Evolutionary conservation across 2,329 filamentous ascomycete species (phyloP), one percentile per base, ranked within the genome.

Genomic region (Podosphaera fusca): DNA sequence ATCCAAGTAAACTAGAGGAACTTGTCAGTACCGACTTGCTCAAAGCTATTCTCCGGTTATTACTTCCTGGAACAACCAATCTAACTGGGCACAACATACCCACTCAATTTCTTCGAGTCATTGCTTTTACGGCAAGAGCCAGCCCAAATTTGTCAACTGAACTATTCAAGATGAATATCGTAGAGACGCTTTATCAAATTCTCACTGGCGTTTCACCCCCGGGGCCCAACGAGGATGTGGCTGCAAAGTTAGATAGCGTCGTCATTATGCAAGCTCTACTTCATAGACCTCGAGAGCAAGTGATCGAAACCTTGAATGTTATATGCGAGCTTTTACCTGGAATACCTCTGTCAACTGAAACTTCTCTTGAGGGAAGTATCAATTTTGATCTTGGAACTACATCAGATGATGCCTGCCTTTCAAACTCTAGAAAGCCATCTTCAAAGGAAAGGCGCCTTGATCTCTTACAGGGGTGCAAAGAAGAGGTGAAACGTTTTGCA

Each of bases 181-280:
- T 98, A 33, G 92, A 96, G 69, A 98, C 92, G 0, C 74, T 98
- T 1, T 98, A 96, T 67, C 92, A 98, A 69, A 96, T 98, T 47
- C 72, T 98, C 55, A 96, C 92, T 0, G 92, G 92, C 29, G 87
- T 98, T 1, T 96, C 92, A 0, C 89, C 92, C 1, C 92, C 92
- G 0, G 79, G 75, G 60, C 85, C 84, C 38, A 82, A 77, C 1
- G 82, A 88, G 40, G 82, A 90, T 67, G 79, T 87, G 58, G 84
- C 82, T 35, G 84, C 80, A 42, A 95, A 94, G 70, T 84, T 96
- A 61, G 90, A 96, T 69, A 95, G 88, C 66, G 90, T 96, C 57
- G 80, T 98, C 51, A 92, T 98, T 65, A 98, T 98, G 94, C 92
- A 98, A 71, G 88, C 94, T 42, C 75, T 98, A 61, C 95, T 98